phyloP scores from a whole-genome alignment of 2,329 filamentous ascomycete genomes.

The Chaetomiaceae sp. region DNA sequence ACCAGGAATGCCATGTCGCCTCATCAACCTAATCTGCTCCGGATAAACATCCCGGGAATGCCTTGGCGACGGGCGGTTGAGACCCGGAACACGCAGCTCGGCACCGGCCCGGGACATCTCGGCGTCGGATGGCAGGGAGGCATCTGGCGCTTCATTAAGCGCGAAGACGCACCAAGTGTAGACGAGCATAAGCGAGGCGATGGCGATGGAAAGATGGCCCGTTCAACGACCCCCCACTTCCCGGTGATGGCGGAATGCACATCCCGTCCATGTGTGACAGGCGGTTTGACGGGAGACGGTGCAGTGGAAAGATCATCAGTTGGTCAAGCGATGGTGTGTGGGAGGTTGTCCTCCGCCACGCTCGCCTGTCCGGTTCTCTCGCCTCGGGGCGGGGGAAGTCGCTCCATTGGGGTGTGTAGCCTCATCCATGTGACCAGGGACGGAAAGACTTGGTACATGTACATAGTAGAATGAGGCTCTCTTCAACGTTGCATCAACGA shows the following conservation, averaged over 20 bases:
- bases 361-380: slow-evolving; percentile 7
- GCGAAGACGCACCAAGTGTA: neutral
- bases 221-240: slow-evolving; percentile 6
- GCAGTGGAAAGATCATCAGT: neutral
- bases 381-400: slow-evolving; percentile 12
- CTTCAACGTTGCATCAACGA: slow-evolving; percentile 8
- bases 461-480: slow-evolving; percentile 20
- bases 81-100: neutral
- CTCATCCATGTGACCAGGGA: slow-evolving; percentile 14
- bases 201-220: neutral
- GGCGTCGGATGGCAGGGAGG: slow-evolving; percentile 1
- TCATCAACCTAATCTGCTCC: neutral
- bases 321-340: slow-evolving; percentile 1
- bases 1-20: neutral
- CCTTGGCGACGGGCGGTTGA: neutral
- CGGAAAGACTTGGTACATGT: slow-evolving; percentile 3
- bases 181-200: neutral
- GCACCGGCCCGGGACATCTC: slow-evolving; percentile 6
- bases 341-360: slow-evolving; percentile 2
- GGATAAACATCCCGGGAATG: slow-evolving; percentile 9
- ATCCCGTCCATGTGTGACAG: slow-evolving; percentile 16
- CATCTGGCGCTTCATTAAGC: neutral
- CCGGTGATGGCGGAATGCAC: slow-evolving; percentile 7
- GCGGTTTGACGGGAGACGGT: neutral
- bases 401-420: slow-evolving; percentile 13